Evolutionary conservation across 164 flowering plant genomes (phyloP), one percentile per base, ranked within the genome.

Genomic region (Saururus chinensis): DNA sequence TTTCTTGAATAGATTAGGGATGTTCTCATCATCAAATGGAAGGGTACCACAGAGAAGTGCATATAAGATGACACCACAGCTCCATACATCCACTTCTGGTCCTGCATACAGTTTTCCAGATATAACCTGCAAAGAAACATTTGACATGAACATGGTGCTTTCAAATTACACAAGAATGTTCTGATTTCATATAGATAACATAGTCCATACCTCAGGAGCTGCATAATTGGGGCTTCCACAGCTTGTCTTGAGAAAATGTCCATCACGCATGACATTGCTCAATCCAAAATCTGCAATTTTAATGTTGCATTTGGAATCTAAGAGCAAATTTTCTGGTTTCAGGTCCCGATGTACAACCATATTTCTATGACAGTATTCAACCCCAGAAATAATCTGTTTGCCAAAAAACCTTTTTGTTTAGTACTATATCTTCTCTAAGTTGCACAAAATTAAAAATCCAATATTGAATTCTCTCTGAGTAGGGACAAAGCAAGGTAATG

Each of bases 151-250:
- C 9, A 4, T 13, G 2, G 2, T 12, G 14, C 2, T 7, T 4
- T 4, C 42, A 21, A 45, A 49, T 10, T 45, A 17, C 30, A 12
- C n/a, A 19, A 24, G 19, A 60, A 19, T 42, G 7, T 21, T 35
- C 4, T 35, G 19, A 37, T 30, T 19, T 26, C 22, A 30, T 37
- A n/a, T 13, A 20, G 14, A n/a, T 19, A 16, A 16, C n/a, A 22
- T 26, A 26, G 20, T 57, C 60, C 35, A 24, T 68, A 78, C 81
- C 79, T 78, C 79, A 17, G 82, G 79, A 26, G 82, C 82, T 53
- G 82, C 82, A 69, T 78, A 78, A 37, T 74, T 75, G 59, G 81
- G 81, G 64, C 81, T 75, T 51, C 81, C 81, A 67, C 81, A 78
- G 22, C 79, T 75, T 42, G 81, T 78, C 64, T 75, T 75, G 35